Evolutionary conservation across 176 grass and related monocot genomes (phyloP).

Genomic region (Themeda triandra): DNA sequence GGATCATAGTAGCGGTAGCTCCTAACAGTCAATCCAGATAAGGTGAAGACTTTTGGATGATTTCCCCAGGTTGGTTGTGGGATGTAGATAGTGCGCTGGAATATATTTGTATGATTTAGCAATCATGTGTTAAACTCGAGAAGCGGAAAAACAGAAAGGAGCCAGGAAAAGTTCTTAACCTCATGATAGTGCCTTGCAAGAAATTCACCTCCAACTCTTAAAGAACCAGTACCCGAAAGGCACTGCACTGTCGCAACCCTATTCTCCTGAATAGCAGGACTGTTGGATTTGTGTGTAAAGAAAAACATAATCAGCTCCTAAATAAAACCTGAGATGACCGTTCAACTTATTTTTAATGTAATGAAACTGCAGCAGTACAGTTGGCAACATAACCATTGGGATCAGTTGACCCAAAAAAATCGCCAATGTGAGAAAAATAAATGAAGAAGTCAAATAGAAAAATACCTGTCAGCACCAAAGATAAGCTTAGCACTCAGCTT

Average conservation of each 20-base stretch:
- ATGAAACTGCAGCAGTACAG: neutral
- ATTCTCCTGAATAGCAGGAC: conserved; percentile 86
- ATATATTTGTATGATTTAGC: conserved; percentile 15
- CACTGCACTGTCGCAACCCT: conserved; percentile 86
- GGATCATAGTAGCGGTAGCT: conserved; percentile 94
- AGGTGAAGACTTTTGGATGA: conserved; percentile 83
- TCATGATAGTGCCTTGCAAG: conserved; percentile 94
- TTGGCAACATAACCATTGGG: neutral
- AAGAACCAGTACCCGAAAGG: conserved; percentile 91
- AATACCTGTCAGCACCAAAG: conserved; percentile 86
- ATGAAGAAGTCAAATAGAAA: conserved; percentile 4
- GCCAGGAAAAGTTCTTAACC: conserved; percentile 32
- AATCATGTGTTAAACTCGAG: neutral
- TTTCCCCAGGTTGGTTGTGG: conserved; percentile 96
- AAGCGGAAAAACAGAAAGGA: neutral
- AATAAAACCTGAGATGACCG: neutral
- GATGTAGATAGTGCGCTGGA: conserved; percentile 83
- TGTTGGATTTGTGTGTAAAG: conserved; percentile 17
- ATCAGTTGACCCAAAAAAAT: neutral
- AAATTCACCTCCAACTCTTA: conserved; percentile 94
- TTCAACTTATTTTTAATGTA: neutral
- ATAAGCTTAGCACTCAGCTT: conserved; percentile 97
- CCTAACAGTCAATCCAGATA: conserved; percentile 75
- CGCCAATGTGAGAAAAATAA: neutral
- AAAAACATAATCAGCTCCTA: conserved; percentile 11